Evolutionary conservation across 306 rosid genomes (phyloP).

Genomic region (Lupinus albus): DNA sequence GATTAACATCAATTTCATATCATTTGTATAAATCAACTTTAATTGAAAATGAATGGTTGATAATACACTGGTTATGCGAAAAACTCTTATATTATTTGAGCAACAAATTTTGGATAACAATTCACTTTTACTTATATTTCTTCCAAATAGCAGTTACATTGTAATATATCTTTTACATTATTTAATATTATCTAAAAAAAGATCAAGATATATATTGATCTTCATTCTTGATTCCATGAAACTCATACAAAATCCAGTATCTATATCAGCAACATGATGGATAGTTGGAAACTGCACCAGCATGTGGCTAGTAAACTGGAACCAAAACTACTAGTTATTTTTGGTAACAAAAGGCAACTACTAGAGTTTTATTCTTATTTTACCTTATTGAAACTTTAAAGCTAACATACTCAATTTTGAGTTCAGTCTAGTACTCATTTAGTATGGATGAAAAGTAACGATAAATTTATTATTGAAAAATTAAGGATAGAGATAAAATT

Average conservation of each 20-base stretch:
- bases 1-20: too few relatives aligned
- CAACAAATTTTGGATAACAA: too few relatives aligned
- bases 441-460: too few relatives aligned
- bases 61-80: too few relatives aligned
- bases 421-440: too few relatives aligned
- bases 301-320: background rate
- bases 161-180: background rate
- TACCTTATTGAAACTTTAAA: background rate
- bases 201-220: background rate
- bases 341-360: background rate
- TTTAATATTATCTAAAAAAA: conserved; percentile 32
- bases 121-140: too few relatives aligned
- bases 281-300: conserved; percentile 9
- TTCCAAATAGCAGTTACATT: background rate
- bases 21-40: too few relatives aligned
- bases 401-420: too few relatives aligned
- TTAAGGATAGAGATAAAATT: too few relatives aligned
- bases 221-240: conserved; percentile 18
- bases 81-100: too few relatives aligned
- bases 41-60: too few relatives aligned
- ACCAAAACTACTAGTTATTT: background rate
- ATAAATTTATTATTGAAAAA: too few relatives aligned
- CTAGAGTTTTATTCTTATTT: background rate
- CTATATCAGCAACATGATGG: background rate
- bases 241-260: conserved; percentile 21